Percentiles rank a stretch among this genome's conserved stretches.
phyloP scores from a whole-genome alignment of 2,329 filamentous ascomycete species.

The Verticillium isaacii region DNA sequence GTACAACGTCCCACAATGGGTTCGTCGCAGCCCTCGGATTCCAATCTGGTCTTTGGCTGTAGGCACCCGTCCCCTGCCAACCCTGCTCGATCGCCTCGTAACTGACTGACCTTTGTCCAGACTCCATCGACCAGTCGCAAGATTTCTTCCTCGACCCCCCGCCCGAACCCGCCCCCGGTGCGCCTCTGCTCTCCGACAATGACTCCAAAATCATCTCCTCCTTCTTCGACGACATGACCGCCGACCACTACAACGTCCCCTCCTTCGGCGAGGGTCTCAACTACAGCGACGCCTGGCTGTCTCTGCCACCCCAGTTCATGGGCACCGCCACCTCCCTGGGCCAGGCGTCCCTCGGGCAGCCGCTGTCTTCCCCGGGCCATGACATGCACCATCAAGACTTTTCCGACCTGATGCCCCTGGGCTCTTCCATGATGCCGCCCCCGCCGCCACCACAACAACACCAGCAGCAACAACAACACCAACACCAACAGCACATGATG shows the following conservation, averaged over 20 bases:
- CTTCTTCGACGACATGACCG: constrained; percentile 52
- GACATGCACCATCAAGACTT: constrained; percentile 18
- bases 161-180: constrained; percentile 60
- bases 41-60: constrained; percentile 64
- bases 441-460: constrained; percentile 25
- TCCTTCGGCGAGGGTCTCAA: constrained; percentile 47
- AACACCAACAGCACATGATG: constrained; percentile 9
- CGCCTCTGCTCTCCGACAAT: constrained; percentile 58
- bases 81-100: constrained; percentile 3
- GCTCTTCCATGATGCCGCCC: constrained; percentile 29
- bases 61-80: constrained; percentile 27
- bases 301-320: constrained; percentile 61
- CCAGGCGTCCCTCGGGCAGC: constrained; percentile 20
- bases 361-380: constrained; percentile 15
- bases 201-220: constrained; percentile 53
- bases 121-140: constrained; percentile 38
- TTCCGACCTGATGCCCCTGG: constrained; percentile 21
- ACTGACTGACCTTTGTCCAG: constrained; percentile 22
- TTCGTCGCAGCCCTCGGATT: constrained; percentile 52
- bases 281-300: constrained; percentile 48
- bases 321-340: constrained; percentile 61
- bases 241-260: constrained; percentile 43
- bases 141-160: constrained; percentile 46
- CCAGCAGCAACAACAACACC: constrained; percentile 14
- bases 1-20: constrained; percentile 54